phyloP scores from a whole-genome alignment of 148 eudicot species.

The Chenopodium suecicum region DNA sequence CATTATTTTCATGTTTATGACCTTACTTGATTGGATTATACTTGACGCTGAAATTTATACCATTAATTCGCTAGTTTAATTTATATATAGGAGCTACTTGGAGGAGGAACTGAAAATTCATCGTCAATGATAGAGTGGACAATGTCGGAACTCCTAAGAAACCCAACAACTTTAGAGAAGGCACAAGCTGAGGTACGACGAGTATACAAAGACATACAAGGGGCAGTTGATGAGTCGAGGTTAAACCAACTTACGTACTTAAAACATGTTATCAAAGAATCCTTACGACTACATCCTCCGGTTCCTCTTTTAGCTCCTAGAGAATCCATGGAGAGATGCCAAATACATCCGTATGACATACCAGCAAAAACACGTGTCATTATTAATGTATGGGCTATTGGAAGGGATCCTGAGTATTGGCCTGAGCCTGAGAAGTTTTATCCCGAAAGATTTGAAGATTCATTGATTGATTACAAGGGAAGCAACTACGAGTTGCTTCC shows the following conservation, averaged over 20 bases:
- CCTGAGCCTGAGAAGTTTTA: constrained; percentile 22
- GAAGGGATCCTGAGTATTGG: constrained; percentile 41
- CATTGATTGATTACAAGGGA: constrained; percentile 27
- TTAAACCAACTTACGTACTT: constrained; percentile 31
- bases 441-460: constrained; percentile 39
- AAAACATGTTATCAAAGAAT: constrained; percentile 30
- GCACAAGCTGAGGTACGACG: constrained; percentile 37
- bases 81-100: constrained; percentile 9
- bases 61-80: background rate
- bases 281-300: constrained; percentile 41
- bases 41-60: too few relatives aligned
- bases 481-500: constrained; percentile 34
- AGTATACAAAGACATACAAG: constrained; percentile 2
- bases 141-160: constrained; percentile 40
- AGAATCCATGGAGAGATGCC: constrained; percentile 22
- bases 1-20: too few relatives aligned
- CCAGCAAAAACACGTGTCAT: constrained; percentile 29
- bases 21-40: too few relatives aligned
- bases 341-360: constrained; percentile 13
- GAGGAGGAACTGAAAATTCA: constrained; percentile 40
- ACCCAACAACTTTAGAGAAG: constrained; percentile 36
- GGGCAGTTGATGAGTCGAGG: constrained; percentile 18
- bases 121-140: constrained; percentile 42
- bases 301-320: constrained; percentile 35
- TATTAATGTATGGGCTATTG: constrained; percentile 39